Evolutionary conservation across 805 yeast species (phyloP).

Genomic region (Saturnispora sekii): DNA sequence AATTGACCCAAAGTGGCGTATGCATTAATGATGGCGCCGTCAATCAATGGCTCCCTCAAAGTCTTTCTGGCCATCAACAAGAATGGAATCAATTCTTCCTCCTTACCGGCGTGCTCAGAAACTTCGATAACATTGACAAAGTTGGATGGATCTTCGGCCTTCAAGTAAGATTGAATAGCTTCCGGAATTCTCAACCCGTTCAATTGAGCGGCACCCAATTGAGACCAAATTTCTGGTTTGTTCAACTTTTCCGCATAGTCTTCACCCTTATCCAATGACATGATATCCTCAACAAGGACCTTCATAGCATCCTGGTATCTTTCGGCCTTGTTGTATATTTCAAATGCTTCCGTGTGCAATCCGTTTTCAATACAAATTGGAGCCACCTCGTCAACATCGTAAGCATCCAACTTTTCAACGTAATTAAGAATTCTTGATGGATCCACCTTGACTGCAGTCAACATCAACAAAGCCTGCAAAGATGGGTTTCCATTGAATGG

Average conservation of each 20-base stretch:
- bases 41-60: constrained; percentile 84
- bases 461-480: constrained; percentile 81
- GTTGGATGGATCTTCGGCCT: constrained; percentile 85
- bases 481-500: constrained; percentile 94
- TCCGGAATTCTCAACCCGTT: constrained; percentile 89
- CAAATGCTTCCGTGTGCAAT: constrained; percentile 87
- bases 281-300: constrained; percentile 83
- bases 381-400: constrained; percentile 90
- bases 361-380: constrained; percentile 83
- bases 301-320: constrained; percentile 70
- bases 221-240: constrained; percentile 83
- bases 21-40: constrained; percentile 82
- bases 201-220: constrained; percentile 91
- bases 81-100: constrained; percentile 82
- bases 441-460: constrained; percentile 95
- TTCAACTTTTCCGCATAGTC: constrained; percentile 86
- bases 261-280: constrained; percentile 93
- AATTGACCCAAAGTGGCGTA: constrained; percentile 73
- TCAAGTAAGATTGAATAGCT: constrained; percentile 84
- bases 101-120: constrained; percentile 92
- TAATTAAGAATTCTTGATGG: constrained; percentile 73
- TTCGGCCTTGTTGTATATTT: constrained; percentile 80
- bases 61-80: constrained; percentile 87
- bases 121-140: constrained; percentile 88
- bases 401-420: constrained; percentile 82